phyloP scores from a whole-genome alignment of 1,284 basidiomycete genomes.

The Pseudozyma sp. region DNA sequence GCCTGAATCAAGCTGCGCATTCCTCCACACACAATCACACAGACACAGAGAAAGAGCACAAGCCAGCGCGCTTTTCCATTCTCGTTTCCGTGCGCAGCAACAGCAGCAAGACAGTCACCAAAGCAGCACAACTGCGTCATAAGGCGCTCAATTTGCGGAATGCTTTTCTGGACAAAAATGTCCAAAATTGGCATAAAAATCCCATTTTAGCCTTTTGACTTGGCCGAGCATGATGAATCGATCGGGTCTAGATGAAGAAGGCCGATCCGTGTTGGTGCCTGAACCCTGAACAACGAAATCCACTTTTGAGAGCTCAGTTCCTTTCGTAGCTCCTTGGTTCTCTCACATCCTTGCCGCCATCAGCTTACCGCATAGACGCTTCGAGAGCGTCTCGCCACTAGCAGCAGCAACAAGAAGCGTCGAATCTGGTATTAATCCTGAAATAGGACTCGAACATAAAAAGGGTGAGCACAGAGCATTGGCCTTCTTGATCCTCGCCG shows the following conservation, averaged over 20 bases:
- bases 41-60: slow-evolving; percentile 1
- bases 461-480: slow-evolving; percentile 33
- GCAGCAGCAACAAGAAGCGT: no score
- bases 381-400: no score
- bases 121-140: slow-evolving; percentile 38
- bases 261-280: no score
- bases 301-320: no score
- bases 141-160: slow-evolving; percentile 21
- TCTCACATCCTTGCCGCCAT: no score
- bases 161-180: slow-evolving; percentile 2
- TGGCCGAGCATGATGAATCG: background rate
- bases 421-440: no score
- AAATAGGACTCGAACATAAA: slow-evolving; percentile 3
- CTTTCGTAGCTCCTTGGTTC: no score
- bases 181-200: slow-evolving; percentile 9
- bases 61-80: background rate
- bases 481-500: slow-evolving; percentile 2
- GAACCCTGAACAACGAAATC: no score
- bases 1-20: background rate
- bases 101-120: slow-evolving; percentile 3
- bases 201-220: slow-evolving; percentile 1
- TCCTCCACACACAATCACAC: slow-evolving; percentile 7
- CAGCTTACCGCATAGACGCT: no score
- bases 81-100: slow-evolving; percentile 2
- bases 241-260: background rate